These are phyloP conservation scores for Castanopsis chinensis DNA, from an alignment of 306 rosid genomes.

Conservation along the genomic window DNA sequence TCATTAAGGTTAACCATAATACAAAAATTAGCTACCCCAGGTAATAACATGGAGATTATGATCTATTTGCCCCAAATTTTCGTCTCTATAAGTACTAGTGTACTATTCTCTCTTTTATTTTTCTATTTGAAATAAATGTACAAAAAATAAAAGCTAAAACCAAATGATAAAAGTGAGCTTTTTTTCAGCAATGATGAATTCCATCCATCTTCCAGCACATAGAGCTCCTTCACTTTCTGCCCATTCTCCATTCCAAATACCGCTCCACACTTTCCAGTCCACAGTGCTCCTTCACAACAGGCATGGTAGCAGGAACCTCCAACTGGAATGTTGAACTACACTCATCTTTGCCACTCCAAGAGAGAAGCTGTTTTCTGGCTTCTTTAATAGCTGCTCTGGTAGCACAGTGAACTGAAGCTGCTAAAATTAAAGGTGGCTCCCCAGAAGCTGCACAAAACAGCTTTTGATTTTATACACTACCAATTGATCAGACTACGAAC, in stretches of 20 bases:
- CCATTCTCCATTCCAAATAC: conserved; percentile 69
- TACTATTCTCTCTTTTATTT: neutral
- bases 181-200: neutral
- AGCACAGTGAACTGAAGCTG: conserved; percentile 86
- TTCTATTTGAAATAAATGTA: neutral
- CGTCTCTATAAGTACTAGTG: neutral
- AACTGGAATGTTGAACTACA: conserved; percentile 44
- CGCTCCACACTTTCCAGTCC: conserved; percentile 72
- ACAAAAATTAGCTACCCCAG: neutral
- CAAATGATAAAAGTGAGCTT: neutral
- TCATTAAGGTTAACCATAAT: neutral
- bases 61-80: neutral
- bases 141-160: neutral
- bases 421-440: conserved; percentile 82
- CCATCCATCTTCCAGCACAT: no score
- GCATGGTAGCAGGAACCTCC: conserved; percentile 86
- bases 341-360: conserved; percentile 52
- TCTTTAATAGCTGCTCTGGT: conserved; percentile 78
- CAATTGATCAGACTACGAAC: neutral
- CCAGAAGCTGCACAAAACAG: conserved; percentile 77
- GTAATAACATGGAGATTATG: neutral
- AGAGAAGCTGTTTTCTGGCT: conserved; percentile 67
- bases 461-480: neutral
- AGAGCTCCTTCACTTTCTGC: conserved; percentile 17
- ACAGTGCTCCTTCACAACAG: conserved; percentile 73